Evolutionary conservation across 2,329 filamentous ascomycete genomes (phyloP), one percentile per base, ranked within the genome.

Genomic region (Paracorniculantispora psalliotae): DNA sequence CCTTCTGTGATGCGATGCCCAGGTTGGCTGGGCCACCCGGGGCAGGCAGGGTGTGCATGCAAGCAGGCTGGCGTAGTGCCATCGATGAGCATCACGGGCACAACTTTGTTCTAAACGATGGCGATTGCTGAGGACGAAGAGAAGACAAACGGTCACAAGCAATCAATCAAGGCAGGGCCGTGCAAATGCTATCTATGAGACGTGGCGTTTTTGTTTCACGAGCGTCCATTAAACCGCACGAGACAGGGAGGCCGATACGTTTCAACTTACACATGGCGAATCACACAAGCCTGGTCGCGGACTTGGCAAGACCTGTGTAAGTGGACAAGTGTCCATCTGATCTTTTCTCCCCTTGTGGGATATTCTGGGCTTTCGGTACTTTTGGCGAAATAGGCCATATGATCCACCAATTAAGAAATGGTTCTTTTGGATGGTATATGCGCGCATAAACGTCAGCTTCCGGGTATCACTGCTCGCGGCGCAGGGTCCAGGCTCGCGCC

Each of bases 221-320:
- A 47, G 37, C 55, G 15, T 28, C 26, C 46, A 57, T 35, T 51
- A 35, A 13, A 35, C 25, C n/a, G 28, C 12, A 23, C 37, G 28
- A 43, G 55, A 43, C 55, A 50, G 37, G 35, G 23, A 25, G 46
- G 37, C 46, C 33, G 35, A 37, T 41, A 57, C 49, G 46, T 57
- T 57, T 57, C 55, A 43, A 57, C 25, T 33, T 57, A 46, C 35
- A 39, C 37, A 48, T 21, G 21, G 44, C 19, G 44, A 41, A 41
- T 57, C 33, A 23, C 43, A 39, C 23, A 26, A 41, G 43, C 33
- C 30, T 49, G 17, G 13, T 10, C 21, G 35, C 13, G 30, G 53
- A 41, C 54, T 57, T 57, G 54, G 54, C 54, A 49, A 48, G 44
- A 57, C 44, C 12, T 30, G 55, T 51, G 46, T 57, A 57, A 57